Percentiles rank a stretch among this genome's conserved stretches.
These are phyloP conservation scores for Saccharomycopsis synnaedendra DNA, from an alignment of 805 yeast species.

Conservation along the genomic window DNA sequence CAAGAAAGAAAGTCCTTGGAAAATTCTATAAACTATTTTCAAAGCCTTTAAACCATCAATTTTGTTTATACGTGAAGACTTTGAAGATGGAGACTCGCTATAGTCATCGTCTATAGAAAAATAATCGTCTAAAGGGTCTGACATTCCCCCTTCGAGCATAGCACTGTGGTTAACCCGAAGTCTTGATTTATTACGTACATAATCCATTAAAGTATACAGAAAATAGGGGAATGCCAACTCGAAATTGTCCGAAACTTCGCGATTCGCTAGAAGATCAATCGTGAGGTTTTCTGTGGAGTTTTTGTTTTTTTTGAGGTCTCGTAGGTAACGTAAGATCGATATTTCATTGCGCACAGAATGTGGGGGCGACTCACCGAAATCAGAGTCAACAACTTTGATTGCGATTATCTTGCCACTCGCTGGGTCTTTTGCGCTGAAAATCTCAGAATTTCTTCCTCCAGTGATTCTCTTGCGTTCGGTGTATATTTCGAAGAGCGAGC, in stretches of 20 bases:
- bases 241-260: conserved; percentile 22
- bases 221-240: conserved; percentile 30
- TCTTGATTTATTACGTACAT: conserved; percentile 23
- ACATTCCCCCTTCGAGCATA: neutral
- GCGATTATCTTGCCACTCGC: neutral
- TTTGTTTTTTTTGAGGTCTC: neutral
- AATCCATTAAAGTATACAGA: conserved; percentile 23
- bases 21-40: conserved; percentile 25
- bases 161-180: conserved; percentile 18
- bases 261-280: conserved; percentile 11
- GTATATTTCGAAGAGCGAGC: no score
- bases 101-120: conserved; percentile 7
- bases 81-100: neutral
- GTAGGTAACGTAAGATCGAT: conserved; percentile 22
- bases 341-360: conserved; percentile 34
- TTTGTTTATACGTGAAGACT: conserved; percentile 7
- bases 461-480: no score
- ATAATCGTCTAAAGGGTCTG: conserved; percentile 12
- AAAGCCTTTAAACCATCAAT: conserved; percentile 8
- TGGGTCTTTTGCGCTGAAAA: no score
- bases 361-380: conserved; percentile 34
- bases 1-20: conserved; percentile 36
- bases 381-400: conserved; percentile 34
- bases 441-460: no score
- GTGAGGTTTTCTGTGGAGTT: neutral